Evolutionary conservation across 371 early-diverging fungal genomes (phyloP).

Genomic region (Polyrhizophydium stewartii): DNA sequence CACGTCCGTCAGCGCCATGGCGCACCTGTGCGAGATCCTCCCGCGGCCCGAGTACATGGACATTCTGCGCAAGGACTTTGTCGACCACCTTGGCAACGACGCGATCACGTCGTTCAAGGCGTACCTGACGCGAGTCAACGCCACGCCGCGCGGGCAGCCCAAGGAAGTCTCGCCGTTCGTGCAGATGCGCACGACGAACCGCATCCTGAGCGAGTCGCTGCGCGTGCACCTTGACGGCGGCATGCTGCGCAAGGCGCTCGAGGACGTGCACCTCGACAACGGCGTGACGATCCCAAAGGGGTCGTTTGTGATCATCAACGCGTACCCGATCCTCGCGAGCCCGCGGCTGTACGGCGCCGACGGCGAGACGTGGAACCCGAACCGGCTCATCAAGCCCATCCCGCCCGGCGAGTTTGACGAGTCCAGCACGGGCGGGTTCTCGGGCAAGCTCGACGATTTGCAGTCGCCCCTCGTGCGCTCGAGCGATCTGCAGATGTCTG

Average conservation of each 20-base stretch:
- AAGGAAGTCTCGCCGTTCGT: not conserved
- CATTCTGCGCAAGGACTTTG: not conserved
- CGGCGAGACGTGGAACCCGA: not conserved
- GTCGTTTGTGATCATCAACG: constrained; percentile 4
- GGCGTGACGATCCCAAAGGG: not conserved
- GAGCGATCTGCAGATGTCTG: not conserved
- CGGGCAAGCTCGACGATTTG: no score
- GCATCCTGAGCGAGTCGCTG: no score
- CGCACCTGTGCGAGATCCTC: not conserved
- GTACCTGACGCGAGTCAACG: not conserved
- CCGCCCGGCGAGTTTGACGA: not conserved
- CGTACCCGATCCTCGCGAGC: not conserved
- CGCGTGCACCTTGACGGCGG: no score
- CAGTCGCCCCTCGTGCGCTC: not conserved
- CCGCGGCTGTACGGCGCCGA: not conserved
- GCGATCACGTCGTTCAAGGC: not conserved
- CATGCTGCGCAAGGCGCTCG: no score
- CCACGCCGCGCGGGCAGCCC: not conserved
- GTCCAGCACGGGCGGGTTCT: not conserved
- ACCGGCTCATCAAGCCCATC: not conserved
- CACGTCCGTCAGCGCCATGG: not conserved
- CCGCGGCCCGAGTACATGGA: not conserved
- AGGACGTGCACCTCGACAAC: no score
- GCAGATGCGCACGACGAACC: not conserved
- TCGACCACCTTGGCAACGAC: not conserved